A percentile compares a stretch with the other conserved stretches of the same genome.
Evolutionary conservation across 495 filamentous ascomycete species (phyloP).

Genomic region (Penicillium cinerascens): DNA sequence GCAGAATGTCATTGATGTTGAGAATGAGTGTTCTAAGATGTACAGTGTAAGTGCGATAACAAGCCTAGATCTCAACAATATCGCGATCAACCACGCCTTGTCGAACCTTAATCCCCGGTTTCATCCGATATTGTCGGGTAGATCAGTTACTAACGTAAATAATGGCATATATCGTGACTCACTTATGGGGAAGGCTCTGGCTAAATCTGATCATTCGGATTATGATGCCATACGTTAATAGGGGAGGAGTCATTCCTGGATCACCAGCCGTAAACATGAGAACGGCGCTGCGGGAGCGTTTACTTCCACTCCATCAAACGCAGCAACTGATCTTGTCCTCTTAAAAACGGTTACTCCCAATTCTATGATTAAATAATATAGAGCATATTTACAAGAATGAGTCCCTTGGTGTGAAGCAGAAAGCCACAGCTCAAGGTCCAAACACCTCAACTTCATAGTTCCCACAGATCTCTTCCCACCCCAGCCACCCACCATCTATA

Average conservation of each 20-base stretch:
- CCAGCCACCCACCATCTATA: slow-evolving; percentile 5
- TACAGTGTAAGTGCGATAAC: slow-evolving; percentile 14
- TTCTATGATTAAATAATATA: too few relatives aligned
- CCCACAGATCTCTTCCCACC: slow-evolving; percentile 10
- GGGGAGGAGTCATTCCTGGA: too few relatives aligned
- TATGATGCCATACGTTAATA: too few relatives aligned
- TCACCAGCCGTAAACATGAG: too few relatives aligned
- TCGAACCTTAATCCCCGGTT: slow-evolving; percentile 11
- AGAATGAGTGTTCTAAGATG: slow-evolving; percentile 10
- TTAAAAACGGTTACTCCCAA: too few relatives aligned
- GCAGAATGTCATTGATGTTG: slow-evolving; percentile 6
- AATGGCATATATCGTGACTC: not conserved
- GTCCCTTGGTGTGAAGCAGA: too few relatives aligned
- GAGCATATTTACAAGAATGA: not conserved
- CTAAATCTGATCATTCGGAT: too few relatives aligned
- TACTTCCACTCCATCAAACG: too few relatives aligned
- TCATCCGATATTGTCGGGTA: slow-evolving; percentile 5
- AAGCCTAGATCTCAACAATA: not conserved
- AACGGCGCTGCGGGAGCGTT: too few relatives aligned
- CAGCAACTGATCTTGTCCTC: too few relatives aligned
- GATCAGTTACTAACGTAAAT: not conserved
- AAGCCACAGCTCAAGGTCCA: not conserved
- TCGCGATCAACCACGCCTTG: too few relatives aligned
- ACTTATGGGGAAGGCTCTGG: not conserved
- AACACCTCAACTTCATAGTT: slow-evolving; percentile 5